Evolutionary conservation across 2,329 filamentous ascomycete species (phyloP).

Genomic region (Stagonosporopsis tanaceti): DNA sequence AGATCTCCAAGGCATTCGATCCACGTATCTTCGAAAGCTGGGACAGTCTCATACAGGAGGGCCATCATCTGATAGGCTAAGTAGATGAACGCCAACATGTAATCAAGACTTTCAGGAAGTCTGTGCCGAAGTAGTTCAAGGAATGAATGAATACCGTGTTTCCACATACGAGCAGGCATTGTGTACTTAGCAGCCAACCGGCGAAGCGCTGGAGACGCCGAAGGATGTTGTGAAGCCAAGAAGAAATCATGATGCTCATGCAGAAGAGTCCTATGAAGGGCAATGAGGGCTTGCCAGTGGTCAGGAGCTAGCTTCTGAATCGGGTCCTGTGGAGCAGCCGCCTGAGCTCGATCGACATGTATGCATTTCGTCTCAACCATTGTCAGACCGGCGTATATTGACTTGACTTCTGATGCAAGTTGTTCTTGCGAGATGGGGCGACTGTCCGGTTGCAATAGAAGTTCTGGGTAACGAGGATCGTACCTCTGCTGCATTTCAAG

Average conservation of each 20-base stretch:
- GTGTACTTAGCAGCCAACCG: constrained; percentile 80
- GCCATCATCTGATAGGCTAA: constrained; percentile 91
- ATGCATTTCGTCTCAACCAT: constrained; percentile 91
- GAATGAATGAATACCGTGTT: constrained; percentile 87
- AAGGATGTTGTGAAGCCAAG: constrained; percentile 82
- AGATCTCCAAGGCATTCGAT: constrained; percentile 91
- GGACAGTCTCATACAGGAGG: constrained; percentile 83
- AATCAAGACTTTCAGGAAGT: constrained; percentile 78
- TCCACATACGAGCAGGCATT: constrained; percentile 95
- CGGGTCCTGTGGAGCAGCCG: constrained; percentile 60
- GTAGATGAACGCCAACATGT: constrained; percentile 92
- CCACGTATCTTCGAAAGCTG: constrained; percentile 86
- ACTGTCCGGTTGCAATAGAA: constrained; percentile 68
- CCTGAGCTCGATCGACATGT: constrained; percentile 75
- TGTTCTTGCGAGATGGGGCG: constrained; percentile 78
- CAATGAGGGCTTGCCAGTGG: constrained; percentile 86
- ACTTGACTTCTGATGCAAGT: constrained; percentile 80
- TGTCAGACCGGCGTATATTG: constrained; percentile 81
- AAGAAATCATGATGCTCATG: constrained; percentile 75
- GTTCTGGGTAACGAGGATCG: constrained; percentile 48
- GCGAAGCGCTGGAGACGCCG: constrained; percentile 72
- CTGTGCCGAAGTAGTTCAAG: constrained; percentile 72
- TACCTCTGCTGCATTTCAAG: constrained; percentile 38
- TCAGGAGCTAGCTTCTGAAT: constrained; percentile 62
- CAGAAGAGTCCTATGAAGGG: constrained; percentile 79